A percentile compares a stretch with the other conserved stretches of the same genome.
Conservation (phyloP, 352 stramenopile species). For the Phytophthora multivora region DNA sequence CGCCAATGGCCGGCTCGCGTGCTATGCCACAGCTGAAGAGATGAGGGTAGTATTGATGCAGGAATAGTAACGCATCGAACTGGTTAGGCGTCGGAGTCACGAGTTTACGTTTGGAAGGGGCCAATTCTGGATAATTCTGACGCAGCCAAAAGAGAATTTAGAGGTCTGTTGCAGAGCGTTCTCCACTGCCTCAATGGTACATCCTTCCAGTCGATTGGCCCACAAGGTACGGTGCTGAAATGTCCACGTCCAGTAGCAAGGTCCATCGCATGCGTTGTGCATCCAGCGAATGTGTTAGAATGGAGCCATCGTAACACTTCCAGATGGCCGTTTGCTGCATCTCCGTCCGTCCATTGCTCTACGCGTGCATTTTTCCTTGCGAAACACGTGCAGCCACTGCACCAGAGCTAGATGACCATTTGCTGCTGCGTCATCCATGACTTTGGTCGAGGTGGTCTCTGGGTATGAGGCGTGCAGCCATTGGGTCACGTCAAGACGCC, state of each 20-base stretch:
- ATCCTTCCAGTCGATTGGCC: conserved; percentile 1
- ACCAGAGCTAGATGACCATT: conserved; percentile 1
- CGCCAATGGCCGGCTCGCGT: not conserved
- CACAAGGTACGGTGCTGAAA: too few relatives aligned
- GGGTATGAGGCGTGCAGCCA: too few relatives aligned
- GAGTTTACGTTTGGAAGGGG: not conserved
- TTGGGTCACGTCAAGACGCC: too few relatives aligned
- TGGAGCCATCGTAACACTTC: conserved; percentile 13
- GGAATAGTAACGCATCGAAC: not conserved
- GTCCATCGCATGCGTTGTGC: conserved; percentile 10
- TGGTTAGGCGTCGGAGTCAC: not conserved
- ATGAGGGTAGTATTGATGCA: not conserved
- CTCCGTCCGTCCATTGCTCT: not conserved
- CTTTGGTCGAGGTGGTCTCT: not conserved
- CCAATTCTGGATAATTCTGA: not conserved
- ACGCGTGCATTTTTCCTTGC: not conserved
- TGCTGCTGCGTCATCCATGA: not conserved
- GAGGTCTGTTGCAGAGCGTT: not conserved
- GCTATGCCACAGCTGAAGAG: not conserved
- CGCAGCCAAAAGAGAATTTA: not conserved
- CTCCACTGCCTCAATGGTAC: not conserved
- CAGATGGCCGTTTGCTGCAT: conserved; percentile 3
- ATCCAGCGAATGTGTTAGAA: not conserved
- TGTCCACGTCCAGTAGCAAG: conserved; percentile 1
- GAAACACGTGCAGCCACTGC: conserved; percentile 1